phyloP scores from a whole-genome alignment of 305 asterid genomes.

The Fraxinus ornus region DNA sequence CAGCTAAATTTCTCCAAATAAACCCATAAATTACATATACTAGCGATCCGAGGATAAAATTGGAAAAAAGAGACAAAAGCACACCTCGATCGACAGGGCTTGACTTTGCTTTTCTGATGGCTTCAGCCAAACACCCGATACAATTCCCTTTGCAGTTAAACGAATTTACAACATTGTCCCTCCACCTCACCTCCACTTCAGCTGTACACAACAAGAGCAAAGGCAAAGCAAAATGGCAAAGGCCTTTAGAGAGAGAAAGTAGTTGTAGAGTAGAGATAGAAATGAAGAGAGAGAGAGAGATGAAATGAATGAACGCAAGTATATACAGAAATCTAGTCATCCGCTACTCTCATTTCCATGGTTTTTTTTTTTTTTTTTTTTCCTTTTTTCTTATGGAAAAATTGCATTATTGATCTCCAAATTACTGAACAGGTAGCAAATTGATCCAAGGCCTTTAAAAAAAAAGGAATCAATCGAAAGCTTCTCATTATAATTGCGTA shows the following conservation, averaged over 20 bases:
- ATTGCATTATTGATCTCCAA: not conserved
- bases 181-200: constrained; percentile 17
- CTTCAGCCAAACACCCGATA: constrained; percentile 12
- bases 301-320: constrained; percentile 17
- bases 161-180: constrained; percentile 29
- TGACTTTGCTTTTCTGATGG: constrained; percentile 12
- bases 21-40: not conserved
- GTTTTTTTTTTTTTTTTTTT: not conserved
- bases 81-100: constrained; percentile 37
- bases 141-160: constrained; percentile 3
- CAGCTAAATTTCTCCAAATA: not conserved
- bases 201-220: constrained; percentile 24
- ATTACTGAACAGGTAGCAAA: too few species aligned
- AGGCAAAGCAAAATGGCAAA: constrained; percentile 21
- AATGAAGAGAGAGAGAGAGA: constrained; percentile 16
- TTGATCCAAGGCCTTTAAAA: too few species aligned
- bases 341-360: constrained; percentile 10
- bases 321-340: constrained; percentile 23
- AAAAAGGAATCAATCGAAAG: too few species aligned
- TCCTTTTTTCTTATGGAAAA: not conserved
- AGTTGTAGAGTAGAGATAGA: not conserved
- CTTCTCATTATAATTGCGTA: too few species aligned
- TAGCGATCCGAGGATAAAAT: constrained; percentile 25
- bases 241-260: constrained; percentile 35
- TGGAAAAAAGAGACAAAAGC: constrained; percentile 12